These are phyloP conservation scores for Pythium phragmiticola DNA, from an alignment of 352 stramenopile genomes.

Conservation along the genomic window DNA sequence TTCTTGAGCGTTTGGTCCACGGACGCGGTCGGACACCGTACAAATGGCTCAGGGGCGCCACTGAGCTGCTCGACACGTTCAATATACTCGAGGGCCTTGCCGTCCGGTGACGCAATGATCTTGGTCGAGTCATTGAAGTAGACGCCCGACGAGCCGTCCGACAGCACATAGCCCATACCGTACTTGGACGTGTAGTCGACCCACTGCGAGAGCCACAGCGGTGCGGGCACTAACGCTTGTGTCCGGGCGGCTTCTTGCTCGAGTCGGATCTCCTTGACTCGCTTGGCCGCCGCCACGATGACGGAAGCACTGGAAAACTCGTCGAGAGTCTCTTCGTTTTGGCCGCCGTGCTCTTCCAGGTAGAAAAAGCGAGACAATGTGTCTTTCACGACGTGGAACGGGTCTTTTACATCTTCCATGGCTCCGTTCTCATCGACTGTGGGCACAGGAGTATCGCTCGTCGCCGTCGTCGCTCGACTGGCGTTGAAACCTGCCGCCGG, in stretches of 20 bases:
- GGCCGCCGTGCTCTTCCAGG: constrained; percentile 53
- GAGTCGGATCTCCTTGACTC: constrained; percentile 59
- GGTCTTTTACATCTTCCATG: constrained; percentile 22
- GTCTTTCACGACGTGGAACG: constrained; percentile 54
- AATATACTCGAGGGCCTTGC: constrained; percentile 94
- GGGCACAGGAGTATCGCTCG: constrained; percentile 18
- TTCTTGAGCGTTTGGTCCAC: constrained; percentile 93
- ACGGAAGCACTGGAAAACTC: constrained; percentile 56
- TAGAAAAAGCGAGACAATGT: constrained; percentile 65
- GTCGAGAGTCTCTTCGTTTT: constrained; percentile 39
- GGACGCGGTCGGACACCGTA: constrained; percentile 43
- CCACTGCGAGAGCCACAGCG: constrained; percentile 95
- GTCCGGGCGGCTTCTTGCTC: constrained; percentile 40
- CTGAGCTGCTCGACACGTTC: constrained; percentile 76
- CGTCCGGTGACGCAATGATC: constrained; percentile 90
- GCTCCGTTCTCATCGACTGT: constrained; percentile 2
- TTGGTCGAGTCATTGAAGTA: constrained; percentile 99
- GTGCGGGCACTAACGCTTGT: constrained; percentile 34
- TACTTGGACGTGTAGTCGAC: constrained; percentile 99
- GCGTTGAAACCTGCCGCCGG: constrained; percentile 3
- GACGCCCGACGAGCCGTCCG: constrained; percentile 93
- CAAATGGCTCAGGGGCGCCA: constrained; percentile 33
- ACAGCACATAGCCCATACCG: constrained; percentile 97
- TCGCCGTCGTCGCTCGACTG: constrained; percentile 24
- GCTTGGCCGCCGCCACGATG: constrained; percentile 60